Evolutionary conservation across 768 basidiomycete species (phyloP).

Genomic region (Xerocomellus intermedius): DNA sequence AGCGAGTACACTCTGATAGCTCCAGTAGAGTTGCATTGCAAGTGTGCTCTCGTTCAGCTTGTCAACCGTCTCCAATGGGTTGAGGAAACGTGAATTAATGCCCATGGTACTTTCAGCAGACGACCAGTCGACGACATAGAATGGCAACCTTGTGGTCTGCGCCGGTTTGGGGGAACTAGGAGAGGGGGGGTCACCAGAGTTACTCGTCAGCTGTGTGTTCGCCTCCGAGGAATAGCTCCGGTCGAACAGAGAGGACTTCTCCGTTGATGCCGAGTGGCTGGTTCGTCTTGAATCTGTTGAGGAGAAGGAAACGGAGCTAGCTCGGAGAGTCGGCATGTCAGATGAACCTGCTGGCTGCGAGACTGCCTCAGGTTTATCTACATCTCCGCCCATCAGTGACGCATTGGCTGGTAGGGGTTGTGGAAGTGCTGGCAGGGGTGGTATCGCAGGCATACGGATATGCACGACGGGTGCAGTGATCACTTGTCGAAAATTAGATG

Average conservation of each 20-base stretch:
- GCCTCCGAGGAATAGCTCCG: constrained; percentile 27
- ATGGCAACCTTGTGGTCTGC: constrained; percentile 23
- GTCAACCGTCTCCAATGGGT: constrained; percentile 43
- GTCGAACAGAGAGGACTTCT: constrained; percentile 31
- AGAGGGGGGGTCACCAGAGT: constrained; percentile 21
- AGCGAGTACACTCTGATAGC: constrained; percentile 60
- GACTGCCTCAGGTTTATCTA: constrained; percentile 24
- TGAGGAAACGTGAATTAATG: constrained; percentile 35
- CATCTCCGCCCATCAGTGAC: constrained; percentile 22
- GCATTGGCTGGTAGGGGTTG: constrained; percentile 28
- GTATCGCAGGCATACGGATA: constrained; percentile 69
- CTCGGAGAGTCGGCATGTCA: constrained; percentile 29
- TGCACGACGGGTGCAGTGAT: constrained; percentile 56
- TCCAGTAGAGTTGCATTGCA: constrained; percentile 68
- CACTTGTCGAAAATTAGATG: constrained; percentile 68
- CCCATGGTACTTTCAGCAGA: constrained; percentile 43
- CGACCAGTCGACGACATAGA: constrained; percentile 48
- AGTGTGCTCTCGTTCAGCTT: constrained; percentile 56
- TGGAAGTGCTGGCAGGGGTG: constrained; percentile 53
- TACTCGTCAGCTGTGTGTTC: constrained; percentile 22
- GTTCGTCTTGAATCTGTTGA: constrained; percentile 41
- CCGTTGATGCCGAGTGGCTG: constrained; percentile 34
- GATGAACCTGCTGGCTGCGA: constrained; percentile 13
- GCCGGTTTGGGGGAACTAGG: constrained; percentile 11
- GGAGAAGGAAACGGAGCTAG: constrained; percentile 53